Evolutionary conservation across 2,329 filamentous ascomycete genomes (phyloP), one percentile per base, ranked within the genome.

Genomic region (Monascus ruber): DNA sequence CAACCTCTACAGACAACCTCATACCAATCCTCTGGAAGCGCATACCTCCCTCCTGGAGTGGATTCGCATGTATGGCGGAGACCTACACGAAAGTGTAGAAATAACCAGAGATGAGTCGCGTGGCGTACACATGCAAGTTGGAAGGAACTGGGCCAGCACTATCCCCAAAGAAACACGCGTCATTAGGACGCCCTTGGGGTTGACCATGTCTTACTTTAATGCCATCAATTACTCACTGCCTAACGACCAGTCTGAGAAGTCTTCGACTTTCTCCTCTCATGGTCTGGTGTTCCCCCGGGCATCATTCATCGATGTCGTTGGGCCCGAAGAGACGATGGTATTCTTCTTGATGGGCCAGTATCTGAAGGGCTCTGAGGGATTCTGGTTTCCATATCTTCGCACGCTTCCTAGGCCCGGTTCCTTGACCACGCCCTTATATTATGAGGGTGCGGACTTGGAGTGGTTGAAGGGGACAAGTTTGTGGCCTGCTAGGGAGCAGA

Each of bases 341-440:
- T 81, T 85, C 59, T 81, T 83, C 46, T 68, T 87, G 5, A 70
- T 83, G 53, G 75, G 79, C 44, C 76, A 87, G 55, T 79, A 77
- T 52, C 65, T 85, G 27, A 59, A 71, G 2, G 74, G 73, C 1
- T 40, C 59, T 2, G 52, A 68, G 2, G 83, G 81, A 0, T 76
- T 74, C 47, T 87, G 83, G 83, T 70, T 66, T 55, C 72, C 77
- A 1, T 87, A 87, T 58, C 74, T 86, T 46, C 61, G 63, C 6
- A 73, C 74, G 0, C 66, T 87, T 0, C 81, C 83, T 1, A 74
- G 77, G 42, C 79, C 79, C 0, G 68, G 71, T 6, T 62, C 76
- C 1, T 72, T 82, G 65, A 67, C 63, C 1, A 69, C 81, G 9
- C 77, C 80, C 4, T 66, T 79, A 0, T 79, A 78, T 48, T 86